Evolutionary conservation across 2,329 filamentous ascomycete species (phyloP), one percentile per base, ranked within the genome.

Genomic region (Thielaviopsis populi): DNA sequence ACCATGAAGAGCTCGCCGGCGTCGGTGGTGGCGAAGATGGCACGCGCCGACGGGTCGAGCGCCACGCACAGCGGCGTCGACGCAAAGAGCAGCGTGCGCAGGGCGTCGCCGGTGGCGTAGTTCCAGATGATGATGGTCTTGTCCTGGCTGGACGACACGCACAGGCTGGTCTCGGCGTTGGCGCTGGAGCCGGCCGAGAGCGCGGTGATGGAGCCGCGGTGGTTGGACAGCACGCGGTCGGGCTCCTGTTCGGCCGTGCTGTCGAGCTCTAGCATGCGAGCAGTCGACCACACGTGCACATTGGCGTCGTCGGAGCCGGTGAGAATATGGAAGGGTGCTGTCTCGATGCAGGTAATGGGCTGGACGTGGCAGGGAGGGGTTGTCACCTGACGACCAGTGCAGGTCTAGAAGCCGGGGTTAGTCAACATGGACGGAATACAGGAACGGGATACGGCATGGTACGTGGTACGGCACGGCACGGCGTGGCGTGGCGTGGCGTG

Each of bases 121-220:
- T 97, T 91, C 94, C 94, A 99, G 66, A 95, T 79, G 70, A 96
- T 86, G 69, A 89, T 89, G 7, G 89, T 94, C 74, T 89, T 91
- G 75, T 97, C 94, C 69, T 83, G 85, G 68, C 89, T 89, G 6
- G 86, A 83, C 2, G 92, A 95, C 22, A 96, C 81, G 66, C 88
- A 91, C 66, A 97, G 84, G 72, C 89, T 92, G 65, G 87, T 87
- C 69, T 85, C 83, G 17, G 76, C 72, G 71, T 83, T 86, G 66
- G 80, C 77, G 71, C 87, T 86, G 70, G 88, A 84, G 19, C 88
- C 86, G 53, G 80, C 75, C 4, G 74, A 74, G 19, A 88, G 71
- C 61, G 80, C 83, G 67, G 83, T 92, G 73, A 91, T 85, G 71
- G 80, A 87, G 67, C 83, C 85, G 41, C 87, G 82, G 72, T 95